Percentiles rank a stretch among this genome's conserved stretches.
Evolutionary conservation across 306 rosid species (phyloP).

Genomic region (Argentina anserina): DNA sequence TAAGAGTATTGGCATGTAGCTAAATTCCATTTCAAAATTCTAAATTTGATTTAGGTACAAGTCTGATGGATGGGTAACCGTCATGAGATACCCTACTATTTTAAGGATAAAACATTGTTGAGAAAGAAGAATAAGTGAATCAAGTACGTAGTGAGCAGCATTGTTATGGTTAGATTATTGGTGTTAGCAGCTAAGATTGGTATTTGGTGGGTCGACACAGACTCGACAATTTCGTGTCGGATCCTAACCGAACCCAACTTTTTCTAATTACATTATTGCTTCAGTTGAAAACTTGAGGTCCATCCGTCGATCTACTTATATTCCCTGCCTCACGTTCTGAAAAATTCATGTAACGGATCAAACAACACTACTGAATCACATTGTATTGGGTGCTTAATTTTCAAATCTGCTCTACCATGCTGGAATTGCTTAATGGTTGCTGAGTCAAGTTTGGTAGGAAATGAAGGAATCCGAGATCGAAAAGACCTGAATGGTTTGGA

Average conservation of each 20-base stretch:
- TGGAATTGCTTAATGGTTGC: not conserved
- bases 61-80: not conserved
- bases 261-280: not conserved
- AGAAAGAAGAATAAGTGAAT: not conserved
- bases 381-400: not conserved
- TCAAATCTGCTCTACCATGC: not conserved
- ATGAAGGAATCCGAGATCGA: not conserved
- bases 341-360: not conserved
- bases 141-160: not conserved
- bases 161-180: not conserved
- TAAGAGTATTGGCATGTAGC: not conserved
- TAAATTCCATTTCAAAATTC: too few species aligned
- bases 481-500: not conserved
- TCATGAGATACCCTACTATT: not conserved
- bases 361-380: not conserved
- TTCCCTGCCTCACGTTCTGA: not conserved
- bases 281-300: not conserved
- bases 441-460: not conserved
- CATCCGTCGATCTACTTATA: not conserved
- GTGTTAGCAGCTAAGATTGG: constrained; percentile 1
- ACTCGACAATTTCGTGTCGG: not conserved
- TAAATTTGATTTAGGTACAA: not conserved
- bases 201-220: constrained; percentile 1
- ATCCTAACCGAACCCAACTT: not conserved
- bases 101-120: not conserved